phyloP scores from a whole-genome alignment of 169 alveolate genomes.

The Cryptosporidium andersoni region DNA sequence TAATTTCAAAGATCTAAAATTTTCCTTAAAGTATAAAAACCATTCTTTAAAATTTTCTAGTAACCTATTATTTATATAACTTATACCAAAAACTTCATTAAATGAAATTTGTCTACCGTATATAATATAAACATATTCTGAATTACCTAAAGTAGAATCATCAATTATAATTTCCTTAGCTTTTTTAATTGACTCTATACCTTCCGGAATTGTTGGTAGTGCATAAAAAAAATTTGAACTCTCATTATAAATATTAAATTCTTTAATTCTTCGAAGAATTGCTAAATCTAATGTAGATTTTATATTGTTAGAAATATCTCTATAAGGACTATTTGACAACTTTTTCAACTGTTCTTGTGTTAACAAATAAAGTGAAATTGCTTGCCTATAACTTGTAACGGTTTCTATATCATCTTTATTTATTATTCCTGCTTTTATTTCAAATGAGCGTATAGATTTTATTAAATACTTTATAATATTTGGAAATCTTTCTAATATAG shows the following conservation, averaged over 20 bases:
- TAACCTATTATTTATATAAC: conserved; percentile 23
- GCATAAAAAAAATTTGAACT: too few relatives aligned
- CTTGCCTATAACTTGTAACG: too few relatives aligned
- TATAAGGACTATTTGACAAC: too few relatives aligned
- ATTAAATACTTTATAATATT: conserved; percentile 9
- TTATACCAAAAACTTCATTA: conserved; percentile 48
- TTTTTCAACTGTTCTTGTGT: too few relatives aligned
- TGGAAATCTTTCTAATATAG: conserved; percentile 38
- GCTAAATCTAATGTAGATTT: too few relatives aligned
- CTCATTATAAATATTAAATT: too few relatives aligned
- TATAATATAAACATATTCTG: conserved; percentile 2
- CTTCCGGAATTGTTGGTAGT: background rate
- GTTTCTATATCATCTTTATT: conserved; percentile 8
- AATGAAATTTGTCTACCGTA: conserved; percentile 43
- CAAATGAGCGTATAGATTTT: conserved; percentile 33
- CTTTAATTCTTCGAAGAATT: too few relatives aligned
- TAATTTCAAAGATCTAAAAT: background rate
- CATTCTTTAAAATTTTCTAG: conserved; percentile 22
- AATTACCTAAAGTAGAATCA: background rate
- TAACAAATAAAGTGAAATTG: too few relatives aligned
- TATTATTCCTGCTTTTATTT: conserved; percentile 11
- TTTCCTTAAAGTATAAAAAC: conserved; percentile 4
- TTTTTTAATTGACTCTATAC: background rate
- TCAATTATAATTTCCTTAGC: background rate
- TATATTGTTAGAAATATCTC: too few relatives aligned